Evolutionary conservation across 495 filamentous ascomycete genomes (phyloP), one percentile per base, ranked within the genome.

Genomic region (Trichoderma asperelloides): DNA sequence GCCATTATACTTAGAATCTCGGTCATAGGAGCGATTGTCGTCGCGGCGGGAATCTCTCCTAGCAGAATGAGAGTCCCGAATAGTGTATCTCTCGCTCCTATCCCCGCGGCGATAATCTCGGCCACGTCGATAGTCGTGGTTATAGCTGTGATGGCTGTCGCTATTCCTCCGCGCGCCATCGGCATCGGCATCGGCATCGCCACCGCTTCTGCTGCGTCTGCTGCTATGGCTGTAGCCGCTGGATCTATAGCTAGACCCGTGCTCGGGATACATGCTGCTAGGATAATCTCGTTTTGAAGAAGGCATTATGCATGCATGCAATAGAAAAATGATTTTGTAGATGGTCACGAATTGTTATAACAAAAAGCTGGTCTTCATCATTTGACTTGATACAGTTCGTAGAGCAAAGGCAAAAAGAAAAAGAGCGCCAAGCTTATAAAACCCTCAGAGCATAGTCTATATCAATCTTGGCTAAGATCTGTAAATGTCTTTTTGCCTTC

Each of bases 211-310:
- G 55, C 28, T 60, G 55, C 28, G 3, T 23, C 55, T 60, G 55
- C n/a, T 3, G 55, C 55, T 30, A 2, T 25, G 1, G 16, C 21
- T 25, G 49, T 55, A 55, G 21, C 11, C 11, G 43, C 25, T 18
- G 5, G 55, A 33, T 21, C n/a, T 27, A 9, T 60, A 30, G 25
- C 27, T 15, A 6, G 55, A 60, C 28, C 55, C 55, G 25, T 21
- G 11, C 3, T 60, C 55, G 55, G 55, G 25, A 30, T 60, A 60
- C 23, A 30, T 11, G 16, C 25, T 28, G 25, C 27, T 28, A 1
- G 55, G 47, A 23, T 51, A 60, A 28, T 60, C 55, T 60, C 55
- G 23, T 60, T 25, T 60, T 60, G 55, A 60, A 18, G 55, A 60
- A 18, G 55, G 27, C 55, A 60, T 60, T 18, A n/a, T 9, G 49